Evolutionary conservation across 139 green algal genomes (phyloP), one percentile per base, ranked within the genome.

Genomic region (Chlorella vulgaris): DNA sequence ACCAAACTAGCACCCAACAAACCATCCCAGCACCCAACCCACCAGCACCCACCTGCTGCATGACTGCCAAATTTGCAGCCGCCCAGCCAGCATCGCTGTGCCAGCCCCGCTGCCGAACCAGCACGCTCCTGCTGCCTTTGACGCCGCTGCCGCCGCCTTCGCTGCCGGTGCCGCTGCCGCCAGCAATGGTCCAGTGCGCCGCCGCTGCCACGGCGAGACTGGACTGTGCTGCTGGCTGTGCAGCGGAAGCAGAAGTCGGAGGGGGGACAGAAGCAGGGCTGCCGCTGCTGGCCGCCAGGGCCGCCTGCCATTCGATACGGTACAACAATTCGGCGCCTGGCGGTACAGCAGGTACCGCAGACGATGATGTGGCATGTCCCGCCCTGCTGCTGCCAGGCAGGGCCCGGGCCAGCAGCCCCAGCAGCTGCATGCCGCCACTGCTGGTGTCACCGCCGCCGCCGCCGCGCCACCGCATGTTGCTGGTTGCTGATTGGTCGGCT

Each of bases 391-490:
- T n/a, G n/a, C n/a, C n/a, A n/a, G n/a, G n/a, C n/a, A n/a, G n/a
- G n/a, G n/a, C n/a, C n/a, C n/a, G n/a, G n/a, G n/a, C n/a, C n/a
- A n/a, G n/a, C n/a, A n/a, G n/a, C n/a, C n/a, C n/a, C n/a, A n/a
- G n/a, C n/a, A n/a, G n/a, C n/a, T n/a, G n/a, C n/a, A n/a, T n/a
- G n/a, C n/a, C n/a, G n/a, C n/a, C n/a, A n/a, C n/a, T n/a, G n/a
- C n/a, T n/a, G n/a, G n/a, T n/a, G n/a, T n/a, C n/a, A n/a, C n/a
- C n/a, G n/a, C n/a, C n/a, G n/a, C n/a, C n/a, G n/a, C 47, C 47
- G 13, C 47, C 55, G n/a, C 2, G 24, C 73, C 73, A 79, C 33
- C 38, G 73, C 24, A 79, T 79, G 73, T 80, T 40, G 58, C 40
- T 71, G 13, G 21, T 69, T 28, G 58, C 74, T 8, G 36, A 42